Percentiles rank a stretch among this genome's conserved stretches.
These are phyloP conservation scores for Colletotrichum caudatum DNA, from an alignment of 2,329 filamentous ascomycete genomes.

Conservation along the genomic window DNA sequence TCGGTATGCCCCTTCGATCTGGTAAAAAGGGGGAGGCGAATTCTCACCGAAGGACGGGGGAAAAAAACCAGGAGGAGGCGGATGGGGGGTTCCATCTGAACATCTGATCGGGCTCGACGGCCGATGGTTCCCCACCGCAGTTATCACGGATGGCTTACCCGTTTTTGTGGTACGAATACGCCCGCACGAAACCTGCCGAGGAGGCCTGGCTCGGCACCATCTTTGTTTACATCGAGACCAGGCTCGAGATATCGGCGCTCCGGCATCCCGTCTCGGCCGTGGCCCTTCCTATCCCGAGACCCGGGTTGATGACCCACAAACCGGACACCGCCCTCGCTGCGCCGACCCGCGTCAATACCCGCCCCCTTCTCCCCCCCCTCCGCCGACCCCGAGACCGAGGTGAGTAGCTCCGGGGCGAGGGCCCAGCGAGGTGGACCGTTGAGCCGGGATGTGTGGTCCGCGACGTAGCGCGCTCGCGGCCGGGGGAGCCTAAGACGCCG, in stretches of 20 bases:
- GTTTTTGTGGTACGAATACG: too few relatives aligned
- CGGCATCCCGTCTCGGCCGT: slow-evolving; percentile 73
- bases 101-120: background rate
- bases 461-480: slow-evolving; percentile 82
- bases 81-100: background rate
- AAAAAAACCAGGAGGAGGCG: background rate
- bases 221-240: slow-evolving; percentile 50
- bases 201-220: background rate
- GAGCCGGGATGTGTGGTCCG: slow-evolving; percentile 57
- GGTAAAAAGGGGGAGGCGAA: slow-evolving; percentile 2
- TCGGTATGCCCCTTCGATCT: slow-evolving; percentile 11
- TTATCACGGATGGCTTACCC: background rate
- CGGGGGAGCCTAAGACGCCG: slow-evolving; percentile 75
- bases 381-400: slow-evolving; percentile 79
- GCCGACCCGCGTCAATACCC: slow-evolving; percentile 55
- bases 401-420: slow-evolving; percentile 69
- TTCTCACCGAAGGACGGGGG: too few relatives aligned
- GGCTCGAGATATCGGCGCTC: slow-evolving; percentile 71
- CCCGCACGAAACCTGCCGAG: background rate
- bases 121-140: background rate
- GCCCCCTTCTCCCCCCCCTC: slow-evolving; percentile 70
- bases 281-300: slow-evolving; percentile 76
- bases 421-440: slow-evolving; percentile 62
- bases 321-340: slow-evolving; percentile 75
- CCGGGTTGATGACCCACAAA: slow-evolving; percentile 77